Evolutionary conservation across 2,329 filamentous ascomycete genomes (phyloP).

Genomic region (Podosphaera fusca): DNA sequence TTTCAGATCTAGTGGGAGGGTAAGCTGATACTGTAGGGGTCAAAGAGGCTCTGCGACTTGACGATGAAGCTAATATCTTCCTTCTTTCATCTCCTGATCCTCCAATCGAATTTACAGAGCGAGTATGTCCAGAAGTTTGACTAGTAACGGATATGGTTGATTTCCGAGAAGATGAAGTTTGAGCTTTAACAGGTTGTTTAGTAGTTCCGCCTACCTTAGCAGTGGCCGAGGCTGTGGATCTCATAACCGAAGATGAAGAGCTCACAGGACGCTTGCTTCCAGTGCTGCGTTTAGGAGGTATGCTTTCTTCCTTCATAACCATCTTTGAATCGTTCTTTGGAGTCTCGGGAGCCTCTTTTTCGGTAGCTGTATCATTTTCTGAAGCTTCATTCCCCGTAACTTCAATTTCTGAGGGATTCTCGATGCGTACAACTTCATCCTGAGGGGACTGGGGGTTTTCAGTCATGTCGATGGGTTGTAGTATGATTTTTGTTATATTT

Average conservation of each 20-base stretch:
- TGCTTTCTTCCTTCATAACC: conserved; percentile 13
- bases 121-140: conserved; percentile 11
- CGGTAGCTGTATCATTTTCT: conserved; percentile 8
- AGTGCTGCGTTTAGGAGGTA: conserved; percentile 11
- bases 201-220: conserved; percentile 14
- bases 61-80: conserved; percentile 7
- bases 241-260: conserved; percentile 10
- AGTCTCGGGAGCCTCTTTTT: conserved; percentile 10
- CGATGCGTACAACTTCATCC: too few relatives aligned
- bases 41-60: conserved; percentile 14
- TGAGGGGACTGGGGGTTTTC: too few relatives aligned
- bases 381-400: neutral
- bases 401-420: too few relatives aligned
- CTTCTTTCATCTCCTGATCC: conserved; percentile 16
- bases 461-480: too few relatives aligned
- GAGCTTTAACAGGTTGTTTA: conserved; percentile 15
- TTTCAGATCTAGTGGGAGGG: conserved; percentile 10
- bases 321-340: conserved; percentile 10
- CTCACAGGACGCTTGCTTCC: conserved; percentile 11
- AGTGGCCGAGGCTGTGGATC: conserved; percentile 11
- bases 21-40: conserved; percentile 8
- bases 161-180: conserved; percentile 12
- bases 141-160: conserved; percentile 13
- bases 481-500: too few relatives aligned
- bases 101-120: conserved; percentile 11